Percentiles rank a stretch among this genome's conserved stretches.
phyloP scores from a whole-genome alignment of 257 asterid genomes.

The Handroanthus guayacan region DNA sequence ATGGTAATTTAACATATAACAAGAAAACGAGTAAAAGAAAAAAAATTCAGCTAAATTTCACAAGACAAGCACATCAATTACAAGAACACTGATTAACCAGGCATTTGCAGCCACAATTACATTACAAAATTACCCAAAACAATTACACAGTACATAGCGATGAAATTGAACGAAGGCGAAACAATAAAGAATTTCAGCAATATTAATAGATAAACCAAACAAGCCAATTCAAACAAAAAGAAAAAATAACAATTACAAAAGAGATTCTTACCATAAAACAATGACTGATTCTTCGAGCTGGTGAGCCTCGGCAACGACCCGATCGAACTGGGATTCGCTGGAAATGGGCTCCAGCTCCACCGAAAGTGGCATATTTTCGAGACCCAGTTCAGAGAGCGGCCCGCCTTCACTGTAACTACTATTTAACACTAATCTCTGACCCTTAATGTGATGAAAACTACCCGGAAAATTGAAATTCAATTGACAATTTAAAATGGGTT shows the following conservation, averaged over 20 bases:
- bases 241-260: background rate
- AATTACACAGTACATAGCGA: background rate
- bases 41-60: constrained; percentile 8
- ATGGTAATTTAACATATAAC: background rate
- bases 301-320: constrained; percentile 67
- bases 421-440: constrained; percentile 30
- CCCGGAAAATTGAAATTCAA: constrained; percentile 21
- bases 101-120: background rate
- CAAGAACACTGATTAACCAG: background rate
- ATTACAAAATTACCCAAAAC: background rate
- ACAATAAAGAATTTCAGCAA: background rate
- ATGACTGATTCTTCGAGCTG: constrained; percentile 66
- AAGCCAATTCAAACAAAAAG: background rate
- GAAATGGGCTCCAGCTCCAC: constrained; percentile 64
- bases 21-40: background rate
- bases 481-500: constrained; percentile 20
- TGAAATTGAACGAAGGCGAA: background rate
- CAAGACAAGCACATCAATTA: background rate
- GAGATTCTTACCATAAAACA: constrained; percentile 62
- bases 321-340: constrained; percentile 74
- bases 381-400: constrained; percentile 46
- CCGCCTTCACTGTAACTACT: constrained; percentile 49
- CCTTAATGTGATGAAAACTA: constrained; percentile 24
- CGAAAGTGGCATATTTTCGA: constrained; percentile 60
- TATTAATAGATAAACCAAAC: background rate